These are phyloP conservation scores for Dactylellina drechsleri DNA, from an alignment of 2,329 filamentous ascomycete species.

Conservation along the genomic window DNA sequence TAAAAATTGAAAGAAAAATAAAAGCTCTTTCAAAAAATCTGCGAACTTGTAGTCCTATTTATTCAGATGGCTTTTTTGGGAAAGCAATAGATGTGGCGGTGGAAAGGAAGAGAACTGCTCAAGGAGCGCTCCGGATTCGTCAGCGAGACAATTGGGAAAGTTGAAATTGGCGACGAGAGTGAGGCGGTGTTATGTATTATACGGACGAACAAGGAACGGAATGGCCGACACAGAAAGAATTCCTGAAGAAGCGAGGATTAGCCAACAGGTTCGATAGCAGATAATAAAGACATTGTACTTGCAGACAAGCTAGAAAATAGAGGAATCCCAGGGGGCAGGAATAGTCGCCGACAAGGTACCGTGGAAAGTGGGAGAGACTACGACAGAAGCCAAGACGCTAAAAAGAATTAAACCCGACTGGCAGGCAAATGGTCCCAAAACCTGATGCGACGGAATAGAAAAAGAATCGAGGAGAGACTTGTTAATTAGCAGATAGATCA, in stretches of 20 bases:
- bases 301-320: slow-evolving; percentile 27
- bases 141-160: slow-evolving; percentile 16
- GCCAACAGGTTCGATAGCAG: slow-evolving; percentile 12
- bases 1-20: not conserved
- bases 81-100: slow-evolving; percentile 17
- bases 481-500: slow-evolving; percentile 4
- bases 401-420: slow-evolving; percentile 24
- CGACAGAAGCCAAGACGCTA: slow-evolving; percentile 7
- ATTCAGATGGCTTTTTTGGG: slow-evolving; percentile 21
- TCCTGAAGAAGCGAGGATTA: slow-evolving; percentile 31
- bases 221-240: slow-evolving; percentile 25
- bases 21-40: slow-evolving; percentile 6
- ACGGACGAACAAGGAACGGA: slow-evolving; percentile 8
- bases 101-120: slow-evolving; percentile 1
- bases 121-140: slow-evolving; percentile 32
- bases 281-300: slow-evolving; percentile 5
- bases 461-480: no score
- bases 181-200: slow-evolving; percentile 30
- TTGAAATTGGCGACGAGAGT: slow-evolving; percentile 13
- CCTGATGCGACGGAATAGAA: no score
- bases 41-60: slow-evolving; percentile 21
- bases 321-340: slow-evolving; percentile 6
- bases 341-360: slow-evolving; percentile 13
- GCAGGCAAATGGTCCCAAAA: not conserved
- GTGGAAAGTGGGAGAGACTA: slow-evolving; percentile 17